Evolutionary conservation across 441 rosid genomes (phyloP).

Genomic region (Erodium moschatum): DNA sequence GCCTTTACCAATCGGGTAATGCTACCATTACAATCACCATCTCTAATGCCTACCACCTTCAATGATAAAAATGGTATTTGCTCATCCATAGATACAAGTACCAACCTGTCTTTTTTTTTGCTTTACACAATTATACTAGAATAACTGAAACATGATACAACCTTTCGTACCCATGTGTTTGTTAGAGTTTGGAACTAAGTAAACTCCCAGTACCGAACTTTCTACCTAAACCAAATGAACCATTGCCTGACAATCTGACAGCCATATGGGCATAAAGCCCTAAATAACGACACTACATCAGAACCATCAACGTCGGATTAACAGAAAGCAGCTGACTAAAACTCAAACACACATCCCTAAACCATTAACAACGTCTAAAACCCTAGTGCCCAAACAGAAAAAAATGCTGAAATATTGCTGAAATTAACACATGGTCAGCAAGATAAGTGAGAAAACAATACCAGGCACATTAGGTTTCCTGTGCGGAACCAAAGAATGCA

Average conservation of each 20-base stretch:
- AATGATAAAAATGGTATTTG: background rate
- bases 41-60: background rate
- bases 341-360: background rate
- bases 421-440: background rate
- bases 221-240: background rate
- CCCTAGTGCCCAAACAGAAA: slow-evolving; percentile 5
- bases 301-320: background rate
- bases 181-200: background rate
- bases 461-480: slow-evolving; percentile 76
- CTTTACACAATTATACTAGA: background rate
- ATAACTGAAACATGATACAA: background rate
- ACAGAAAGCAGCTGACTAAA: background rate
- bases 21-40: background rate
- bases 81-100: background rate
- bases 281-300: background rate
- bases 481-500: slow-evolving; percentile 63
- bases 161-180: background rate
- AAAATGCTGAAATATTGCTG: background rate
- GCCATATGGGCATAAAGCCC: background rate
- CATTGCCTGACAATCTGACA: background rate
- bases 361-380: background rate
- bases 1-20: background rate
- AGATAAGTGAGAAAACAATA: slow-evolving; percentile 17
- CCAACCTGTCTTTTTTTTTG: background rate
- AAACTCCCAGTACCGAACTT: background rate